Evolutionary conservation across 139 green algal species (phyloP), one percentile per base, ranked within the genome.

Genomic region (Ulvella scutata): DNA sequence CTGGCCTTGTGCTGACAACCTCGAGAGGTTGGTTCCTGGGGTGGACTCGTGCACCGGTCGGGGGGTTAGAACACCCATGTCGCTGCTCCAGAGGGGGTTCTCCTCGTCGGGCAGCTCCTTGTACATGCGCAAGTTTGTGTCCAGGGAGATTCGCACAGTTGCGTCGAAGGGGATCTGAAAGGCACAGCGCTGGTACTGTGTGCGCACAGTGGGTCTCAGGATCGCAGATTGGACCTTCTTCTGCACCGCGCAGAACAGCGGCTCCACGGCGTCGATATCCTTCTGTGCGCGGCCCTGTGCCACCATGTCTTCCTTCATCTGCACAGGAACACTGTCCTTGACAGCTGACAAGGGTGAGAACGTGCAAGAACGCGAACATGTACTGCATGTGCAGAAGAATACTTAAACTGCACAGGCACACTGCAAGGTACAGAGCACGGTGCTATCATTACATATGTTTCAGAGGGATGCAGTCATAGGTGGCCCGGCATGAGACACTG

Each of bases 101-200:
- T 85, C 83, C 6, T 90, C 87, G 43, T 93, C 89, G 21, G 90
- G 90, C 85, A 96, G 97, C 85, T 97, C 93, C 79, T 93, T 94
- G 79, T 95, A 92, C 92, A 97, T 97, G 78, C 75, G 84, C 72
- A 98, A 74, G 82, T 97, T 97, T 75, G 92, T 97, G 89, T 98
- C 93, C 77, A 98, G 87, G 38, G 82, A 91, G 73, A 96, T 84
- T 74, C 91, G 87, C 73, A 98, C 90, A 0, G 86, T 92, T 51
- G 88, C 81, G 76, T 97, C 92, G 79, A 96, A 97, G 44, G 92
- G 92, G 29, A 97, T 93, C 85, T 90, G 74, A 82, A 97, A 98
- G 2, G 87, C 88, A 2, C 88, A 92, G 61, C 93, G 87, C 85
- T 93, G 91, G 88, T 97, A 98, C 85, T 96, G 89, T 31, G 92